phyloP scores from a whole-genome alignment of 2,329 filamentous ascomycete genomes.

The Mycosphaerella sp. region DNA sequence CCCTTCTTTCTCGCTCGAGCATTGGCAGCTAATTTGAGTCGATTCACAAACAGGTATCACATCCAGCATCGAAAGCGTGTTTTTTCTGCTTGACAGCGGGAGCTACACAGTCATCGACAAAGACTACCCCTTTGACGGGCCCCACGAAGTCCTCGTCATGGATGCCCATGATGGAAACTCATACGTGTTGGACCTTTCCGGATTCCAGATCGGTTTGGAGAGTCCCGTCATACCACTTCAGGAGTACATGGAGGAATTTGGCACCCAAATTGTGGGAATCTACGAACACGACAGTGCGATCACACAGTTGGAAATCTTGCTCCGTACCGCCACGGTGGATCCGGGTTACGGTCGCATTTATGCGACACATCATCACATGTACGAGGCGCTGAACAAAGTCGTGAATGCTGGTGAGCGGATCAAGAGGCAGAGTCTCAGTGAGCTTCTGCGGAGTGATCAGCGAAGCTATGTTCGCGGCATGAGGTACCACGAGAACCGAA shows the following conservation, averaged over 20 bases:
- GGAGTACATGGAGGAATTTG: neutral
- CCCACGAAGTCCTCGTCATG: constrained; percentile 1
- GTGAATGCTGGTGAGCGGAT: neutral
- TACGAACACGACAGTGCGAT: neutral
- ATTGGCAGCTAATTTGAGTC: too few relatives aligned
- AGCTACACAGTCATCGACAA: neutral
- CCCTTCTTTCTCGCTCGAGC: too few relatives aligned
- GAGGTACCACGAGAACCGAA: neutral
- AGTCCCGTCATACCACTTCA: neutral
- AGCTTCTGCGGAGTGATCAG: neutral
- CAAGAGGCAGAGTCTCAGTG: neutral
- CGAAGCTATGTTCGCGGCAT: neutral
- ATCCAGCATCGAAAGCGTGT: neutral
- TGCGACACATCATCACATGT: neutral
- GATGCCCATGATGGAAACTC: neutral
- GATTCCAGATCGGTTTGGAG: neutral
- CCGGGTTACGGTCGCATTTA: neutral
- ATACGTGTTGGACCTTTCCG: constrained; percentile 2
- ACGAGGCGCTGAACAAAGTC: neutral
- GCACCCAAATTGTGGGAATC: neutral
- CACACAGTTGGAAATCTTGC: neutral
- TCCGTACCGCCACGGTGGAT: neutral
- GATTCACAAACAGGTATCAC: neutral
- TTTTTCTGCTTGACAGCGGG: neutral
- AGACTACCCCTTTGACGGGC: neutral